Conservation (phyloP, 495 filamentous ascomycete species). For the Penicillium angulare region DNA sequence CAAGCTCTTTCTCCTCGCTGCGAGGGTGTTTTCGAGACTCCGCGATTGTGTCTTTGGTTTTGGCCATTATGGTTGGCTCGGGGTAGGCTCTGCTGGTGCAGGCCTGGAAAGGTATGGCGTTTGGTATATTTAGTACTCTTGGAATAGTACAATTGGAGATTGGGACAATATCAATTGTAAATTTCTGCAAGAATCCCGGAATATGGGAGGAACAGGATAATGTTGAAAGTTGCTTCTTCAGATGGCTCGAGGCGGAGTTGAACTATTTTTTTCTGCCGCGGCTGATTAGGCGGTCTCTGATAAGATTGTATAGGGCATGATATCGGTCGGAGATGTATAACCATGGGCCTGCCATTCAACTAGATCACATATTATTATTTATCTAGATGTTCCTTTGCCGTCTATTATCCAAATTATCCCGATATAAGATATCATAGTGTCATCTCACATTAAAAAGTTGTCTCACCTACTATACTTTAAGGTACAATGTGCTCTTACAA, state of each 20-base stretch:
- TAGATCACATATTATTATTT: not conserved
- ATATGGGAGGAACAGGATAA: too few relatives aligned
- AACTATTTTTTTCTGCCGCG: constrained; percentile 16
- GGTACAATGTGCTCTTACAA: not conserved
- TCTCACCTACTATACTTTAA: not conserved
- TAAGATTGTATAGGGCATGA: constrained; percentile 2
- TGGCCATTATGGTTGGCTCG: constrained; percentile 15
- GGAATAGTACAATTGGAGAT: not conserved
- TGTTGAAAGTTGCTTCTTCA: not conserved
- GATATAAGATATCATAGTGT: constrained; percentile 5
- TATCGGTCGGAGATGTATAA: not conserved
- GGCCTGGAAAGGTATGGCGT: too few relatives aligned
- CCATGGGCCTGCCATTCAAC: too few relatives aligned
- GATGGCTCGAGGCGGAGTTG: constrained; percentile 6
- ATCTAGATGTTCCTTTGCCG: not conserved
- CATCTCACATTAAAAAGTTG: constrained; percentile 17
- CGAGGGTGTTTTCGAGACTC: constrained; percentile 10
- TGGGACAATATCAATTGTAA: not conserved
- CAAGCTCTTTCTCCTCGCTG: constrained; percentile 66
- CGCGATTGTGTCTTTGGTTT: not conserved
- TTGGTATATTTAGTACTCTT: too few relatives aligned
- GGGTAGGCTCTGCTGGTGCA: not conserved
- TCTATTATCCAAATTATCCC: not conserved
- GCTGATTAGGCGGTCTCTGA: constrained; percentile 4
- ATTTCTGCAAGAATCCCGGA: too few relatives aligned